phyloP scores from a whole-genome alignment of 805 yeast species.

The Wickerhamiella parazyma region DNA sequence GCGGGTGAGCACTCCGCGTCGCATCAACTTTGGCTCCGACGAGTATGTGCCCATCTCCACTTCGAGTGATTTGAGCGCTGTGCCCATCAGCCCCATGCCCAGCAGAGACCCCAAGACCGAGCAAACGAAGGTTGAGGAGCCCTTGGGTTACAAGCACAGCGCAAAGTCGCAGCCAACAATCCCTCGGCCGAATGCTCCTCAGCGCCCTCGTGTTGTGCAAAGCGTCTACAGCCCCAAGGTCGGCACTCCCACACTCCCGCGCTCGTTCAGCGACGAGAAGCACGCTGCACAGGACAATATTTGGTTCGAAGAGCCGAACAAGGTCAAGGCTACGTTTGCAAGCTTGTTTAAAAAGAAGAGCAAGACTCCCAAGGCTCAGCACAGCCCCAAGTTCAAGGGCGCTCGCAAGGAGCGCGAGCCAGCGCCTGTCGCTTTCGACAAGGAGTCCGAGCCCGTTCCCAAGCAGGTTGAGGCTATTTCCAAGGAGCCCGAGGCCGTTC shows the following conservation, averaged over 20 bases:
- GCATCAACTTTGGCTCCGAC: slow-evolving; percentile 5
- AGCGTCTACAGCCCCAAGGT: slow-evolving; percentile 8
- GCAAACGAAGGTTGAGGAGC: not conserved
- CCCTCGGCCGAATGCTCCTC: slow-evolving; percentile 1
- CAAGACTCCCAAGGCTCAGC: slow-evolving; percentile 2
- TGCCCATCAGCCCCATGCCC: not conserved
- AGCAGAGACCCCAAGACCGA: no score
- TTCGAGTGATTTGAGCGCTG: slow-evolving; percentile 7
- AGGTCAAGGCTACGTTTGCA: slow-evolving; percentile 2
- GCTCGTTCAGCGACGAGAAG: slow-evolving; percentile 4
- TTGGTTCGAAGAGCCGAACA: slow-evolving; percentile 7
- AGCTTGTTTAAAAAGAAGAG: slow-evolving; percentile 7
- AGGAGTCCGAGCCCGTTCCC: not conserved
- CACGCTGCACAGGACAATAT: slow-evolving; percentile 1
- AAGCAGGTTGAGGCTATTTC: no score
- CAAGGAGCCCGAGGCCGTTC: not conserved
- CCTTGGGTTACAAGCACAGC: not conserved
- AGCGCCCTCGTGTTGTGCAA: slow-evolving; percentile 1
- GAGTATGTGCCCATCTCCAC: not conserved
- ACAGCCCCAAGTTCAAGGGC: not conserved
- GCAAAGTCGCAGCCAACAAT: not conserved
- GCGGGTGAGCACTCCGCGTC: slow-evolving; percentile 8
- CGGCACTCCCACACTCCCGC: not conserved
- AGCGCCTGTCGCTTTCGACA: not conserved
- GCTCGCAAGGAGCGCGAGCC: not conserved